Percentiles rank a stretch among this genome's conserved stretches.
Conservation (phyloP, 495 filamentous ascomycete species). For the Aspergillus steynii region DNA sequence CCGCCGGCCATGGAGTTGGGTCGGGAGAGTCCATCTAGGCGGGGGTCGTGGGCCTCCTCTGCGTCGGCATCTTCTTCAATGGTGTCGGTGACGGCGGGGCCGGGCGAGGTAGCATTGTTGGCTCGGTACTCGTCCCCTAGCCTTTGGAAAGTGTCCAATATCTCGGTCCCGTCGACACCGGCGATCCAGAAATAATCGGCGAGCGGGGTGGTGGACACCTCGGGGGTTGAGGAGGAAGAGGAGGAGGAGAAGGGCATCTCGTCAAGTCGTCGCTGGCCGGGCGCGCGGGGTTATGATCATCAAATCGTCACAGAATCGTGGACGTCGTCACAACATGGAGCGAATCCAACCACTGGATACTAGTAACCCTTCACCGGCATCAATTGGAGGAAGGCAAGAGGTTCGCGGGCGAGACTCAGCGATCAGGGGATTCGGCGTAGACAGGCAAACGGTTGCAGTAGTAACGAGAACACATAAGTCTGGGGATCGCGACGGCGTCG, state of each 20-base stretch:
- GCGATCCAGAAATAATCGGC: constrained; percentile 99
- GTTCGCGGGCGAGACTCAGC: constrained; percentile 14
- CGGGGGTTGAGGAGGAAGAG: constrained; percentile 24
- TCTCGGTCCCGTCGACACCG: constrained; percentile 73
- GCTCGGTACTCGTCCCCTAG: constrained; percentile 55
- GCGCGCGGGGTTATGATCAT: constrained; percentile 27
- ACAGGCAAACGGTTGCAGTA: constrained; percentile 8
- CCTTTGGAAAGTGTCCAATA: constrained; percentile 46
- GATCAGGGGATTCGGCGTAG: constrained; percentile 20
- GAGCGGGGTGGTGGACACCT: constrained; percentile 70
- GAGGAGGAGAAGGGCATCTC: constrained; percentile 32
- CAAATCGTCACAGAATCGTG: constrained; percentile 25
- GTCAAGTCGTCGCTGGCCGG: constrained; percentile 14
- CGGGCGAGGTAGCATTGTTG: constrained; percentile 43
- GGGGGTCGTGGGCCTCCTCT: constrained; percentile 49
- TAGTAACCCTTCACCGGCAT: constrained; percentile 21
- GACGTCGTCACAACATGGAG: constrained; percentile 39
- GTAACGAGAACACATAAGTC: constrained; percentile 24
- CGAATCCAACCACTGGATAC: constrained; percentile 14
- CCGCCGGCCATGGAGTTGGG: constrained; percentile 60
- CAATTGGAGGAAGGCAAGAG: constrained; percentile 14
- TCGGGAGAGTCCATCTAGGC: constrained; percentile 42
- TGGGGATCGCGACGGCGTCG: constrained; percentile 24
- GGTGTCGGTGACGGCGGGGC: constrained; percentile 65
- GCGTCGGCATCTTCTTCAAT: constrained; percentile 80